Base-by-base conservation (phyloP, 1,139 yeast species). In the Sugiyamaella neomexicana region DNA sequence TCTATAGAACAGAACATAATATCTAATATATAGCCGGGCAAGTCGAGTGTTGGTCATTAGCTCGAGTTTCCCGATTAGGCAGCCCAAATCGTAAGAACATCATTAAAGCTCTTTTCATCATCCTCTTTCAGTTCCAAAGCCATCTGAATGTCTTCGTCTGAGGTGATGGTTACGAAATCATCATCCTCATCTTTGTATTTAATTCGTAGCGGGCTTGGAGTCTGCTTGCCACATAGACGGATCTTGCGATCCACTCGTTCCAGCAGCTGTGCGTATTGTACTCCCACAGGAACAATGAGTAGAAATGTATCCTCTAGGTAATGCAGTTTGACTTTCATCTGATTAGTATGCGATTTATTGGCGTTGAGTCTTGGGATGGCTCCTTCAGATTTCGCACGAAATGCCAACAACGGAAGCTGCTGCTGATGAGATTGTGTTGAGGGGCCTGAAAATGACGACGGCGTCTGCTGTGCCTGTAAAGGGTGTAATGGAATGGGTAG, bases 161-260 rank as follows among this genome's bases (percentile, higher is more conserved):
- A 82, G 64, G 85, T 89, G 73, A 93, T 82, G 52, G 88, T 84
- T 48, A 93, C 96, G 69, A 83, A 86, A 69, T 93, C 99, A 16
- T 95, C 97, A 68, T 93, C 99, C 70, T 93, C 99, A 71, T 93
- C 99, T 68, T 84, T 85, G 67, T 90, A 93, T 69, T 86, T 86
- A 59, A 93, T 77, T 65, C 85, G 80, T 41, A 79, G 67, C 38
- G 73, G 77, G 47, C 71, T 68, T 9, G 70, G 68, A 6, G 65
- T 61, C 50, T 63, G 68, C 68, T 72, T 64, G 32, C 76, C 75
- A 53, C 78, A 72, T 41, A 74, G 67, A 29, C 77, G 72, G 57
- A 80, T 70, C 61, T 78, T 79, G 51, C 75, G 72, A 58, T 75
- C 75, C 10, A 80, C 74, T 10, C 75, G 66, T 17, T 65, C 68